phyloP scores from a whole-genome alignment of 805 yeast species.

The Metschnikowia continentalis region DNA sequence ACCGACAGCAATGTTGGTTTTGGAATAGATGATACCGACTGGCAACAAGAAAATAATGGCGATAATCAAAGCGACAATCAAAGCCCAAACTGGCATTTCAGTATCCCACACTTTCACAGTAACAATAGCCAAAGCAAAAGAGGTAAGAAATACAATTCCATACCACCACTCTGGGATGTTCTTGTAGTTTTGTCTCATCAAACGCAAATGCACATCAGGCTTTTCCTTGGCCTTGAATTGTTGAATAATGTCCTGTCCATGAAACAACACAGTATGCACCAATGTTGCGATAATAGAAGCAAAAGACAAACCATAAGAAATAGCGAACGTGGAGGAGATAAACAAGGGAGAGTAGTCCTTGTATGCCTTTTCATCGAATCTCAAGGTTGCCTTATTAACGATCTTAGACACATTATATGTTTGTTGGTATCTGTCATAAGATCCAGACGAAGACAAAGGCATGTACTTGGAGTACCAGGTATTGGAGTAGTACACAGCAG shows the following conservation, averaged over 20 bases:
- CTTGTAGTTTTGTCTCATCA: slow-evolving; percentile 45
- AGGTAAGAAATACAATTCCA: slow-evolving; percentile 24
- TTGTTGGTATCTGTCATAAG: slow-evolving; percentile 50
- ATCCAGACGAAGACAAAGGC: slow-evolving; percentile 50
- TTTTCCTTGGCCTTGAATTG: slow-evolving; percentile 27
- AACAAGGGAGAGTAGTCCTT: slow-evolving; percentile 60
- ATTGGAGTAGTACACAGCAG: slow-evolving; percentile 52
- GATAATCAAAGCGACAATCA: slow-evolving; percentile 36
- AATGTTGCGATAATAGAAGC: slow-evolving; percentile 63
- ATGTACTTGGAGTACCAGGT: slow-evolving; percentile 56
- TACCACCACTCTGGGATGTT: slow-evolving; percentile 47
- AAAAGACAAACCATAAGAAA: slow-evolving; percentile 55
- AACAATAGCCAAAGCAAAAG: slow-evolving; percentile 35
- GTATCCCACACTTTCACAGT: slow-evolving; percentile 38
- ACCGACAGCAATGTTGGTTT: slow-evolving; percentile 37
- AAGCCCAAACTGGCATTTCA: slow-evolving; percentile 42
- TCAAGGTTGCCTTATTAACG: slow-evolving; percentile 34
- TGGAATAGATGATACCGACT: slow-evolving; percentile 34
- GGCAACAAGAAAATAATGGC: slow-evolving; percentile 39
- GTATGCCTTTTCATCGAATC: slow-evolving; percentile 46
- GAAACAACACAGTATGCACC: slow-evolving; percentile 54
- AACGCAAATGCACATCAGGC: slow-evolving; percentile 47
- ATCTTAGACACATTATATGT: slow-evolving; percentile 49
- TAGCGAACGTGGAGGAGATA: slow-evolving; percentile 52
- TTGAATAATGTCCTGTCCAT: slow-evolving; percentile 46